phyloP scores from a whole-genome alignment of 2,329 filamentous ascomycete species.

The Colletotrichum caudatum region DNA sequence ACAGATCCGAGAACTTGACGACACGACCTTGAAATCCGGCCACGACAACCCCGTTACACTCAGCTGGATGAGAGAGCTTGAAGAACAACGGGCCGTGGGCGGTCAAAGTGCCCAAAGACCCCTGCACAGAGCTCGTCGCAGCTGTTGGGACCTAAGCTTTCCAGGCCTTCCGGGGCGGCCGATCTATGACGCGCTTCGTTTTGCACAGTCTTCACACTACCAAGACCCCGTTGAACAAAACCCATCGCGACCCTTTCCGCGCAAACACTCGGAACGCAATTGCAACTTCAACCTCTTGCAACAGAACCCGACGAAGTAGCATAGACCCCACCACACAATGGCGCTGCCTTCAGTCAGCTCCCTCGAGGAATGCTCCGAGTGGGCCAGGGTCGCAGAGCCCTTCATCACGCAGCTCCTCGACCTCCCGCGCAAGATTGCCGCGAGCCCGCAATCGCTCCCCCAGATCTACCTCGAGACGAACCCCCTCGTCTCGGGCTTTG shows the following conservation, averaged over 20 bases:
- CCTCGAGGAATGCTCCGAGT: constrained; percentile 82
- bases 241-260: constrained; percentile 7
- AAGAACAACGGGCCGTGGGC: constrained; percentile 21
- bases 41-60: neutral
- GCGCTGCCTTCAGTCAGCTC: constrained; percentile 78
- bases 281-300: neutral
- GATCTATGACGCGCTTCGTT: constrained; percentile 40
- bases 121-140: constrained; percentile 7
- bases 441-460: constrained; percentile 71
- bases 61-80: no score
- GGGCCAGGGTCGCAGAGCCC: constrained; percentile 78
- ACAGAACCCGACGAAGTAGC: neutral
- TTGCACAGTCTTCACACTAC: constrained; percentile 20
- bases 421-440: constrained; percentile 74
- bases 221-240: neutral
- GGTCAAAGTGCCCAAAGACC: constrained; percentile 25
- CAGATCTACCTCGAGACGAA: constrained; percentile 87
- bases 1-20: neutral
- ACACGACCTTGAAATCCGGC: neutral
- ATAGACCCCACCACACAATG: constrained; percentile 58
- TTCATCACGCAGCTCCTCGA: constrained; percentile 77
- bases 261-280: neutral
- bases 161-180: neutral
- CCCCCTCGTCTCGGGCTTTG: constrained; percentile 81
- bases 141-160: constrained; percentile 16